Evolutionary conservation across 768 basidiomycete species (phyloP).

Genomic region (Boletus subparvulus): DNA sequence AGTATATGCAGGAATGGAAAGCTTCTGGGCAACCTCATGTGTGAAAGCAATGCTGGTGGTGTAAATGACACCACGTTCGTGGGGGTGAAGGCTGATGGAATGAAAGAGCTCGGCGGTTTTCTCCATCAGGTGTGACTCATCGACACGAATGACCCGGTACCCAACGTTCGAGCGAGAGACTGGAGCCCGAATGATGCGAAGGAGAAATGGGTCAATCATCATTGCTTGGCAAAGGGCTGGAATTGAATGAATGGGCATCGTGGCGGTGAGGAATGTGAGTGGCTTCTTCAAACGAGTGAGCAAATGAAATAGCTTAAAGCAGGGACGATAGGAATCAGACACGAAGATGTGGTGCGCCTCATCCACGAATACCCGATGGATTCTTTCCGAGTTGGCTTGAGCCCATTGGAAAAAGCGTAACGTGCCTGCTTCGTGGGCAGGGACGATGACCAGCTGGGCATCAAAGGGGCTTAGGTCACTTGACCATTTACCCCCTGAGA

Average conservation of each 20-base stretch:
- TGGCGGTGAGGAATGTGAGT: slow-evolving; percentile 9
- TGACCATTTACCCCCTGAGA: not conserved
- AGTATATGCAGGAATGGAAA: not conserved
- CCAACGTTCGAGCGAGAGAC: not conserved
- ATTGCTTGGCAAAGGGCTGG: not conserved
- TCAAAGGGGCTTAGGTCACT: not conserved
- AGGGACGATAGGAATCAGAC: not conserved
- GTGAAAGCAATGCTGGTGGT: not conserved
- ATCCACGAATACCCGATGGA: slow-evolving; percentile 2
- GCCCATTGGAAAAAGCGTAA: not conserved
- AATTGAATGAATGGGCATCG: slow-evolving; percentile 5
- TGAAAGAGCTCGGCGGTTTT: not conserved
- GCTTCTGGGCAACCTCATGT: not conserved
- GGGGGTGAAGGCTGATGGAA: not conserved
- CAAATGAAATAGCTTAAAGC: slow-evolving; percentile 13
- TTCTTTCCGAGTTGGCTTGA: accelerated
- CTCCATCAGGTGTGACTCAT: no score
- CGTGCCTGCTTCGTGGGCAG: slow-evolving; percentile 7
- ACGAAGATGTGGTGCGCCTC: slow-evolving; percentile 10
- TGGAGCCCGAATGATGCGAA: not conserved
- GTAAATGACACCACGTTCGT: slow-evolving; percentile 8
- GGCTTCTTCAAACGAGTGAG: slow-evolving; percentile 8
- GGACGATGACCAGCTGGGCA: slow-evolving; percentile 3
- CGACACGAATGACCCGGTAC: not conserved
- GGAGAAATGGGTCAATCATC: not conserved